These are phyloP conservation scores for Raffaelea deltoideospora DNA, from an alignment of 2,329 filamentous ascomycete genomes.

Conservation along the genomic window DNA sequence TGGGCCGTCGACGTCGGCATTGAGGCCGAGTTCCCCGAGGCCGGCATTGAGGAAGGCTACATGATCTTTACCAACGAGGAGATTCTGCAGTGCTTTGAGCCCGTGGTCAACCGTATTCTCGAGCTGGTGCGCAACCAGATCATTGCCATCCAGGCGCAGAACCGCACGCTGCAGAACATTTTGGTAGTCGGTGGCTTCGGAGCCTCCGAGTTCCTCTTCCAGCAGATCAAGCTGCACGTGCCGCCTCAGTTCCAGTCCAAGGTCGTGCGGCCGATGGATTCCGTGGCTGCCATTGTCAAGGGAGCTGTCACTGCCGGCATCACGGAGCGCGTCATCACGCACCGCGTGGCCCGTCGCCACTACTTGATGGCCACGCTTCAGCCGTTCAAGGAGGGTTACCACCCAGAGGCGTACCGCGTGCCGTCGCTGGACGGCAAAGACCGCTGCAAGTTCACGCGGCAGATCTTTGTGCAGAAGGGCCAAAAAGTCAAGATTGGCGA, in stretches of 20 bases:
- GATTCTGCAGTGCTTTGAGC: constrained; percentile 97
- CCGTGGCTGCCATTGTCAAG: constrained; percentile 95
- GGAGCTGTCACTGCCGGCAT: constrained; percentile 96
- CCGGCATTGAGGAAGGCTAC: constrained; percentile 95
- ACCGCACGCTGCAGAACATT: constrained; percentile 85
- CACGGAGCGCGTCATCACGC: constrained; percentile 89
- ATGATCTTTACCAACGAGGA: constrained; percentile 99
- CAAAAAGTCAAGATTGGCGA: constrained; percentile 99
- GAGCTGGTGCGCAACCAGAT: constrained; percentile 97
- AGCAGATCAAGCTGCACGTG: constrained; percentile 97
- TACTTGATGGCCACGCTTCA: constrained; percentile 99
- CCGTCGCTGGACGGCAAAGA: constrained; percentile 94
- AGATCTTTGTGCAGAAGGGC: constrained; percentile 97
- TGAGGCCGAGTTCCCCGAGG: constrained; percentile 93
- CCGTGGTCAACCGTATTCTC: constrained; percentile 90
- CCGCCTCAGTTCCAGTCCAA: constrained; percentile 97
- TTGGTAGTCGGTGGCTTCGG: constrained; percentile 96
- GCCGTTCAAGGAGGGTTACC: constrained; percentile 97
- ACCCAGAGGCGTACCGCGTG: constrained; percentile 94
- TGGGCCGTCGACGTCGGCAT: constrained; percentile 99
- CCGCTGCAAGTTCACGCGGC: constrained; percentile 93
- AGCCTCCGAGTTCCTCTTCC: constrained; percentile 96
- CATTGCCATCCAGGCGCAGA: constrained; percentile 96
- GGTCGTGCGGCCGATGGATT: constrained; percentile 97
- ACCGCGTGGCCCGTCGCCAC: constrained; percentile 90